Conservation (phyloP, 495 filamentous ascomycete genomes). For the Aspergillus sparsus region DNA sequence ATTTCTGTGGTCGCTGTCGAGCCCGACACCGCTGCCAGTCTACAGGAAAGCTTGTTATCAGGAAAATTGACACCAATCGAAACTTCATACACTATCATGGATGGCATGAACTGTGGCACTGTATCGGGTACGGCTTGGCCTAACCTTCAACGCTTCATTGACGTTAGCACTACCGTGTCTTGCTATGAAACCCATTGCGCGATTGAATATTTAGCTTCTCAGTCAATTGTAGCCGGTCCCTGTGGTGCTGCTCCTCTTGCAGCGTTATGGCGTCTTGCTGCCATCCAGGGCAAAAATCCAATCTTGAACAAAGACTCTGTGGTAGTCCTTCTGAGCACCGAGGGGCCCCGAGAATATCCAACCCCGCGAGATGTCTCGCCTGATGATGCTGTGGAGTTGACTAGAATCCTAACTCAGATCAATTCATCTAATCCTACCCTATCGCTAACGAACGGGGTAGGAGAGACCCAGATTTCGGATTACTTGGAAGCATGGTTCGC, state of each 20-base stretch:
- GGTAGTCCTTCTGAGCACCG: conserved; percentile 55
- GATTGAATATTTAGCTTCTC: conserved; percentile 46
- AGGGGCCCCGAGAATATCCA: conserved; percentile 45
- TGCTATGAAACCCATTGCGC: conserved; percentile 58
- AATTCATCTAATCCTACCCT: conserved; percentile 49
- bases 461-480: conserved; percentile 43
- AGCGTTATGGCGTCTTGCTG: conserved; percentile 50
- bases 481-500: conserved; percentile 48
- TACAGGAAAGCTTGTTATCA: conserved; percentile 50
- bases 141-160: conserved; percentile 53
- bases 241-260: conserved; percentile 65
- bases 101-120: conserved; percentile 68
- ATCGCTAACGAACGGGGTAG: conserved; percentile 37
- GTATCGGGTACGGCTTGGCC: conserved; percentile 64
- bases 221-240: conserved; percentile 57
- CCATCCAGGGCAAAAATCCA: conserved; percentile 27
- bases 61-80: conserved; percentile 44
- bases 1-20: conserved; percentile 59
- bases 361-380: conserved; percentile 34
- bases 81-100: conserved; percentile 63
- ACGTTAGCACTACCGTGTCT: conserved; percentile 57
- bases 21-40: conserved; percentile 61
- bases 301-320: conserved; percentile 47
- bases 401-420: conserved; percentile 42
- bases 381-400: conserved; percentile 39